phyloP scores from a whole-genome alignment of 805 yeast genomes.

The Komagataella pastoris region DNA sequence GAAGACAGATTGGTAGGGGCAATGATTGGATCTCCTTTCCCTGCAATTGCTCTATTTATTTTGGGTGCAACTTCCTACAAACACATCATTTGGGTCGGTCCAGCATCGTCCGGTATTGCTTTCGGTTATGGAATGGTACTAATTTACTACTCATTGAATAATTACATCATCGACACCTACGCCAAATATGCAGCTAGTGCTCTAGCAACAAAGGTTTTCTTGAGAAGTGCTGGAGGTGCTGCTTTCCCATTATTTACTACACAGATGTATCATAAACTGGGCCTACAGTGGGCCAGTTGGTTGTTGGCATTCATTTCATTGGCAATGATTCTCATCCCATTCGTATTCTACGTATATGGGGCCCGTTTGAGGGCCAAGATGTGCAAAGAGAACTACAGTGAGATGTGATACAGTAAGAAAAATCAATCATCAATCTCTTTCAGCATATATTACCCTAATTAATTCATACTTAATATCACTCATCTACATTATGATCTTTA shows the following conservation, averaged over 20 bases:
- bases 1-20: constrained; percentile 76
- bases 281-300: constrained; percentile 75
- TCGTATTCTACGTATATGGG: constrained; percentile 59
- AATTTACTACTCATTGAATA: constrained; percentile 46
- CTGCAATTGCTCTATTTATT: constrained; percentile 68
- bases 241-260: constrained; percentile 75
- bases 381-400: constrained; percentile 50
- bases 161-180: constrained; percentile 85
- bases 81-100: constrained; percentile 54
- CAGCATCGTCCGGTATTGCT: constrained; percentile 44
- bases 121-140: constrained; percentile 52
- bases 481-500: background rate
- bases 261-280: constrained; percentile 66
- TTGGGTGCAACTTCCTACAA: constrained; percentile 69
- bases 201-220: constrained; percentile 67
- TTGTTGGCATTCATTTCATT: constrained; percentile 64
- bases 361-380: constrained; percentile 44
- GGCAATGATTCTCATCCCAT: constrained; percentile 66
- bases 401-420: constrained; percentile 1
- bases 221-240: constrained; percentile 78
- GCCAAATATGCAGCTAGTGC: constrained; percentile 73
- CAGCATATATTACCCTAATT: background rate
- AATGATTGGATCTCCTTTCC: constrained; percentile 73
- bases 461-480: background rate
- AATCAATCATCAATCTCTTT: background rate